Evolutionary conservation across 2,329 filamentous ascomycete species (phyloP).

Genomic region (Colletotrichum gigasporum): DNA sequence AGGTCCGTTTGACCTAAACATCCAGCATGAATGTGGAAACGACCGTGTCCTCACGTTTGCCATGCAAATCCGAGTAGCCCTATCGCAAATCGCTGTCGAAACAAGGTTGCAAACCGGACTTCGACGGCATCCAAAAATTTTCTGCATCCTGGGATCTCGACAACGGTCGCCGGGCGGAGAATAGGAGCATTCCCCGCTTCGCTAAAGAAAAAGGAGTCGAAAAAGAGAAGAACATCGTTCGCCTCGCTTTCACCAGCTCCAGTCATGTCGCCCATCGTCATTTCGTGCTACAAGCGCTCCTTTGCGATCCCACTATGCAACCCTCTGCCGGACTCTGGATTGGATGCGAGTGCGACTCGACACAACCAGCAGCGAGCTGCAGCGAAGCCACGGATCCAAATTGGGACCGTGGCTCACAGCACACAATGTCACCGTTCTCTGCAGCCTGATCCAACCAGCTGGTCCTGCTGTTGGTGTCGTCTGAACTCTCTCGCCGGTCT

Average conservation of each 20-base stretch:
- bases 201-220: background rate
- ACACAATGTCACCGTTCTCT: background rate
- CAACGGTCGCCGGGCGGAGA: background rate
- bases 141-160: slow-evolving; percentile 15
- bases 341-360: too few relatives aligned
- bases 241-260: background rate
- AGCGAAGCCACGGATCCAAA: background rate
- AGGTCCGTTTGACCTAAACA: slow-evolving; percentile 18
- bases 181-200: background rate
- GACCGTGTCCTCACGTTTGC: slow-evolving; percentile 9
- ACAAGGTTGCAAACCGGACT: background rate
- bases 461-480: slow-evolving; percentile 14
- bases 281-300: background rate
- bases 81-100: background rate
- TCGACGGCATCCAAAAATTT: background rate
- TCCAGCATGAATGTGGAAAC: slow-evolving; percentile 12
- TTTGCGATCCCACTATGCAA: background rate
- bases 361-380: background rate
- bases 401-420: background rate
- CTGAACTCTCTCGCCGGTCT: slow-evolving; percentile 9
- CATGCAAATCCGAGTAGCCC: slow-evolving; percentile 3
- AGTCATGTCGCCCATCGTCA: background rate
- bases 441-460: slow-evolving; percentile 21
- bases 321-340: background rate
- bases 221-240: background rate